Conservation (phyloP, 2,329 filamentous ascomycete genomes). For the Claviceps quebecensis region DNA sequence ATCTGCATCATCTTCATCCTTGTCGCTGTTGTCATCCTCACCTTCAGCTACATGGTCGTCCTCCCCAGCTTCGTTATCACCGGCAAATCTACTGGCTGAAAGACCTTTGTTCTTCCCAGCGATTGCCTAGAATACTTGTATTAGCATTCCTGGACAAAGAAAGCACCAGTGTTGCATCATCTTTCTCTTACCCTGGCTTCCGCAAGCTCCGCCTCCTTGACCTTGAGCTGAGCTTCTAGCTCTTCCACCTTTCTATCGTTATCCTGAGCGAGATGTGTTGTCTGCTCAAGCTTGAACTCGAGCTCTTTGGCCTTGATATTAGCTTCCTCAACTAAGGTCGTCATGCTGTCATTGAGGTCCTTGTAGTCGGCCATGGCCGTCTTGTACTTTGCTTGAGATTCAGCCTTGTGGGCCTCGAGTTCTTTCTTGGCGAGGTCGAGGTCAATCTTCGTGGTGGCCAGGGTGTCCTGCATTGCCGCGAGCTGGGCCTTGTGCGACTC, state of each 20-base stretch:
- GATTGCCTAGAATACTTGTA: slow-evolving; percentile 24
- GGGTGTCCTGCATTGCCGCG: slow-evolving; percentile 20
- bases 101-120: slow-evolving; percentile 35
- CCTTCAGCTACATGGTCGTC: slow-evolving; percentile 33
- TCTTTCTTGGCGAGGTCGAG: slow-evolving; percentile 37
- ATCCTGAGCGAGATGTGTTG: slow-evolving; percentile 32
- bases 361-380: slow-evolving; percentile 45
- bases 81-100: slow-evolving; percentile 39
- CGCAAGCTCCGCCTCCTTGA: slow-evolving; percentile 49
- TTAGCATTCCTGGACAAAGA: background rate
- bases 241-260: slow-evolving; percentile 33
- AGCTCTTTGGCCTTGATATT: slow-evolving; percentile 37
- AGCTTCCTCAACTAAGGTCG: slow-evolving; percentile 44
- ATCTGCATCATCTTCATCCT: slow-evolving; percentile 33
- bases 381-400: slow-evolving; percentile 37
- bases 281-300: slow-evolving; percentile 33
- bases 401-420: slow-evolving; percentile 36
- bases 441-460: slow-evolving; percentile 23
- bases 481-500: slow-evolving; percentile 21
- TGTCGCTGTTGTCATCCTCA: slow-evolving; percentile 44
- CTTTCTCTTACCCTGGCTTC: slow-evolving; percentile 37
- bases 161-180: background rate
- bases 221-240: slow-evolving; percentile 41
- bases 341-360: slow-evolving; percentile 50
- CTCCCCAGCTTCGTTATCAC: slow-evolving; percentile 19